Percentiles rank a stretch among this genome's conserved stretches.
Conservation (phyloP, 257 asterid species). For the Nicotiana tomentosiformis region DNA sequence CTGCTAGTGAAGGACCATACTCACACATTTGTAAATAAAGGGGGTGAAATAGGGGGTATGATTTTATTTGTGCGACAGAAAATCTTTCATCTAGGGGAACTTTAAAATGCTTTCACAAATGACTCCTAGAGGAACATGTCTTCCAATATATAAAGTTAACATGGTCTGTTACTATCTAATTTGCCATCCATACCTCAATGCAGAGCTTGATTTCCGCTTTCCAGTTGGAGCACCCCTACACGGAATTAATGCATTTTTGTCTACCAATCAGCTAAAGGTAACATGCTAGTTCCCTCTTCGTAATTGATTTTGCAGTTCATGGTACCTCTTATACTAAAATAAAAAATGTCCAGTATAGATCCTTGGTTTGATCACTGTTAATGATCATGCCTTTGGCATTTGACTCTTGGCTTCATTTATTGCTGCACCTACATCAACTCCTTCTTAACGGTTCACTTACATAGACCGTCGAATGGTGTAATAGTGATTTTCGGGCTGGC, state of each 20-base stretch:
- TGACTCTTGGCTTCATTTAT: neutral
- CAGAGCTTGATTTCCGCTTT: conserved; percentile 98
- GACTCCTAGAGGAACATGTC: conserved; percentile 10
- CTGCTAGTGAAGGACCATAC: conserved; percentile 93
- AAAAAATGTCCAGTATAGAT: neutral
- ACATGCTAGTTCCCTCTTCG: neutral
- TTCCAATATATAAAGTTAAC: conserved; percentile 3
- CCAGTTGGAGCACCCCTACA: conserved; percentile 95
- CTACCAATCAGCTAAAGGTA: conserved; percentile 97
- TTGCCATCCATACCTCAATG: conserved; percentile 26
- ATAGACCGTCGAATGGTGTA: neutral
- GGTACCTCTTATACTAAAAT: neutral
- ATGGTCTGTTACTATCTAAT: conserved; percentile 16
- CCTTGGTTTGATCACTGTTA: neutral
- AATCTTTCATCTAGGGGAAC: neutral
- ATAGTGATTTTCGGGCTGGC: neutral
- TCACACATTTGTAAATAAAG: conserved; percentile 94
- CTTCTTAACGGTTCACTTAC: neutral
- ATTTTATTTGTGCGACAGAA: conserved; percentile 7
- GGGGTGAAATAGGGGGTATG: conserved; percentile 95
- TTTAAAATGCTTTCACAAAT: conserved; percentile 9
- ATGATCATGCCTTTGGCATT: neutral
- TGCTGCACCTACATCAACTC: neutral
- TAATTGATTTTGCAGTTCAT: neutral
- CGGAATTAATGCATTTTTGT: conserved; percentile 80